These are phyloP conservation scores for Priceomyces haplophilus DNA, from an alignment of 805 yeast species.

Conservation along the genomic window DNA sequence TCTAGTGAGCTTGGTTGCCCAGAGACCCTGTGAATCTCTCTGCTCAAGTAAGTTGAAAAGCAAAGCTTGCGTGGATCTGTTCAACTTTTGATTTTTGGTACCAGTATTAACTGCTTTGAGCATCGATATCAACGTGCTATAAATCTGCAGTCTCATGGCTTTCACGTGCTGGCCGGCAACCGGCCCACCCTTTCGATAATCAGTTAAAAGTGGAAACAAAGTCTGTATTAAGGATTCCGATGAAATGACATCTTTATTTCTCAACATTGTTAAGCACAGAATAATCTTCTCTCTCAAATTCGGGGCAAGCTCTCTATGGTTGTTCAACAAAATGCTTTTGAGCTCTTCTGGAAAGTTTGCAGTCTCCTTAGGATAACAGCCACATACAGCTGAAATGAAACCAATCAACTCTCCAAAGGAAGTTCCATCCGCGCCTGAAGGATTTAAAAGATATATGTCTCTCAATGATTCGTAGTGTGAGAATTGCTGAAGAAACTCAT, in stretches of 20 bases:
- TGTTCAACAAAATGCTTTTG: constrained; percentile 60
- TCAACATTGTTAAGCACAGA: constrained; percentile 82
- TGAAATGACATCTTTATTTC: constrained; percentile 76
- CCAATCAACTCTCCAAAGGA: constrained; percentile 82
- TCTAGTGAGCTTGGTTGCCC: constrained; percentile 95
- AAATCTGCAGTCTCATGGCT: constrained; percentile 77
- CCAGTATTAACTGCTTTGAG: constrained; percentile 83
- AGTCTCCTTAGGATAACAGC: constrained; percentile 88
- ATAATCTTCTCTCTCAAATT: constrained; percentile 89
- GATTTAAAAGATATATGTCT: constrained; percentile 79
- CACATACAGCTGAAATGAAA: constrained; percentile 87
- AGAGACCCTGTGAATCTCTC: constrained; percentile 74
- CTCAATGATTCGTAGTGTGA: constrained; percentile 88
- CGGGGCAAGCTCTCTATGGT: constrained; percentile 79
- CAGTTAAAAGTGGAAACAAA: constrained; percentile 77
- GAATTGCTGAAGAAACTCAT: constrained; percentile 90
- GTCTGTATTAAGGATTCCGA: constrained; percentile 83
- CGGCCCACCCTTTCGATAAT: constrained; percentile 51
- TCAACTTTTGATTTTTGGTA: constrained; percentile 85
- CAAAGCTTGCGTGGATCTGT: constrained; percentile 86
- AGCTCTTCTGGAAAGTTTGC: constrained; percentile 79
- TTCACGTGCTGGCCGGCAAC: constrained; percentile 66
- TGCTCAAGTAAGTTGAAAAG: constrained; percentile 83
- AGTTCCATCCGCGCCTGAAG: constrained; percentile 51
- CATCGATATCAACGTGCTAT: constrained; percentile 71